These are phyloP conservation scores for Boletus coccyginus DNA, from an alignment of 768 basidiomycete genomes.

Conservation along the genomic window DNA sequence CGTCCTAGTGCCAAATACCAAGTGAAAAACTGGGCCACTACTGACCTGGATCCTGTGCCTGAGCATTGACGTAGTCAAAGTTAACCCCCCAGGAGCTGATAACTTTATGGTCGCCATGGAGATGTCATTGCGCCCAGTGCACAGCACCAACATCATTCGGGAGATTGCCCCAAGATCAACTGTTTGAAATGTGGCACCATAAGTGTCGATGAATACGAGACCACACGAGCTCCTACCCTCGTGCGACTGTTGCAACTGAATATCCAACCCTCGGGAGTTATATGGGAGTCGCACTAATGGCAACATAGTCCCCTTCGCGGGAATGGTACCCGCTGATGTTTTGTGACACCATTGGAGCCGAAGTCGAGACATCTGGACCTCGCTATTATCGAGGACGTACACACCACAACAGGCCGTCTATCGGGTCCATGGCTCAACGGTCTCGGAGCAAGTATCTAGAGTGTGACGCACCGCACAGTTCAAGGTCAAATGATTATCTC, in stretches of 20 bases:
- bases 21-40: constrained; percentile 10
- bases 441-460: background rate
- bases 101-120: constrained; percentile 52
- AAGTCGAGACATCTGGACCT: constrained; percentile 62
- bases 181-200: constrained; percentile 26
- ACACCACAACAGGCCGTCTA: constrained; percentile 67
- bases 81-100: constrained; percentile 50
- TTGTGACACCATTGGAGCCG: constrained; percentile 64
- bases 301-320: constrained; percentile 30
- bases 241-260: constrained; percentile 58
- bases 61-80: constrained; percentile 45
- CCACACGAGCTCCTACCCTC: constrained; percentile 19
- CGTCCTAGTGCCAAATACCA: background rate
- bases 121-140: constrained; percentile 69
- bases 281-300: constrained; percentile 59
- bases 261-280: constrained; percentile 61
- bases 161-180: constrained; percentile 65
- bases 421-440: background rate
- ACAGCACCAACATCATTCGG: constrained; percentile 53
- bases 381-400: constrained; percentile 64
- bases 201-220: constrained; percentile 15
- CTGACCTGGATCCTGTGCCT: constrained; percentile 36
- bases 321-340: constrained; percentile 17
- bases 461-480: constrained; percentile 66
- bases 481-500: constrained; percentile 54